A percentile compares a stretch with the other conserved stretches of the same genome.
Evolutionary conservation across 1,284 basidiomycete species (phyloP).

Genomic region (Hemileia vastatrix): DNA sequence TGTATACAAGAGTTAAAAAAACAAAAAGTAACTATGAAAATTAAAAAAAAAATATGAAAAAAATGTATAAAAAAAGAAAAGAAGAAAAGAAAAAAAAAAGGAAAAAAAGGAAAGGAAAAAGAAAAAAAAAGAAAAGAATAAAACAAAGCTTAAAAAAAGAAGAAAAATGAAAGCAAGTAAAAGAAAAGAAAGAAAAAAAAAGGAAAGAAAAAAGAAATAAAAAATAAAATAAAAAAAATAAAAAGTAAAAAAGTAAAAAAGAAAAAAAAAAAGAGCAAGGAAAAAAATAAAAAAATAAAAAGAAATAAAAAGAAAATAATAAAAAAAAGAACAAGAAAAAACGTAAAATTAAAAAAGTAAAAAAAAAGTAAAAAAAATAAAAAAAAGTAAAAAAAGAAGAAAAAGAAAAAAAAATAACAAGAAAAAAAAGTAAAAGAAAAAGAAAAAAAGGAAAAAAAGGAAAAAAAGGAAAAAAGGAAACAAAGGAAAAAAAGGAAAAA

Average conservation of each 20-base stretch:
- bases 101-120: background rate
- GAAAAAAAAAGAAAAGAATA: background rate
- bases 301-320: background rate
- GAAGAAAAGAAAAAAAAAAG: background rate
- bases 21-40: background rate
- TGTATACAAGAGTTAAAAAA: background rate
- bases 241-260: background rate
- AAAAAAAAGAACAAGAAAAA: background rate
- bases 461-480: too few species aligned
- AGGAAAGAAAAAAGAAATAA: background rate
- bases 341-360: background rate
- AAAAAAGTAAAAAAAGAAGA: background rate
- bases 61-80: background rate
- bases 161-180: background rate
- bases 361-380: background rate
- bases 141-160: background rate
- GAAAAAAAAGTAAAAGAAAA: background rate
- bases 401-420: background rate
- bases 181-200: background rate
- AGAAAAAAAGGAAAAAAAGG: background rate
- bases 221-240: background rate
- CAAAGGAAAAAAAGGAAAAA: too few species aligned
- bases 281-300: background rate
- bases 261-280: too few species aligned
- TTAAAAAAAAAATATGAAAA: background rate